A percentile compares a stretch with the other conserved stretches of the same genome.
phyloP scores from a whole-genome alignment of 2,329 filamentous ascomycete species.

The Biscogniauxia marginata region DNA sequence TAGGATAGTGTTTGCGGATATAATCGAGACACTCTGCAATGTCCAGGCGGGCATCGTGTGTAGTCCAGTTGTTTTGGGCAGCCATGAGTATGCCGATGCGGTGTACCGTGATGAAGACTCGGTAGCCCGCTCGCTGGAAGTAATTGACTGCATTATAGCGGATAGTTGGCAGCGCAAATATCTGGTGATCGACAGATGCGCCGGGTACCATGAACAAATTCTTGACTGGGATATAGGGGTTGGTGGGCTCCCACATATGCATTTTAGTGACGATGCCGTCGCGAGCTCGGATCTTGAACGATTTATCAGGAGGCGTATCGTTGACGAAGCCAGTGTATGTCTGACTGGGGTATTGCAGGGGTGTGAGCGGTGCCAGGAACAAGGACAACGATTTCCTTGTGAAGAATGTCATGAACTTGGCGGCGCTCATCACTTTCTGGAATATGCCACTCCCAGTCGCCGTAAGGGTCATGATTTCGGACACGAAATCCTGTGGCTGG shows the following conservation, averaged over 20 bases:
- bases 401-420: slow-evolving; percentile 56
- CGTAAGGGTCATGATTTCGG: slow-evolving; percentile 53
- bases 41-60: slow-evolving; percentile 59
- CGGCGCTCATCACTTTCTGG: slow-evolving; percentile 43
- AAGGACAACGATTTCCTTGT: slow-evolving; percentile 50
- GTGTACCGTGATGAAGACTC: slow-evolving; percentile 56
- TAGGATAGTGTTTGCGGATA: slow-evolving; percentile 43
- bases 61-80: slow-evolving; percentile 54
- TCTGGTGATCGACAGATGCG: slow-evolving; percentile 61
- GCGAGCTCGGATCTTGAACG: slow-evolving; percentile 46
- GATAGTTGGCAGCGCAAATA: slow-evolving; percentile 62
- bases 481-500: slow-evolving; percentile 50
- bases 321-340: slow-evolving; percentile 53
- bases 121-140: slow-evolving; percentile 59
- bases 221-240: slow-evolving; percentile 37
- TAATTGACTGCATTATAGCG: slow-evolving; percentile 63
- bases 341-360: slow-evolving; percentile 53
- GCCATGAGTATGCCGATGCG: slow-evolving; percentile 55
- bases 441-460: slow-evolving; percentile 48
- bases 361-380: slow-evolving; percentile 53
- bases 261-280: slow-evolving; percentile 54
- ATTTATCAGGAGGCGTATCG: slow-evolving; percentile 43
- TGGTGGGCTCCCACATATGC: slow-evolving; percentile 56
- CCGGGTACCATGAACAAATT: slow-evolving; percentile 63
- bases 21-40: slow-evolving; percentile 54